Evolutionary conservation across 495 filamentous ascomycete genomes (phyloP).

Genomic region (Penicillium coffeae): DNA sequence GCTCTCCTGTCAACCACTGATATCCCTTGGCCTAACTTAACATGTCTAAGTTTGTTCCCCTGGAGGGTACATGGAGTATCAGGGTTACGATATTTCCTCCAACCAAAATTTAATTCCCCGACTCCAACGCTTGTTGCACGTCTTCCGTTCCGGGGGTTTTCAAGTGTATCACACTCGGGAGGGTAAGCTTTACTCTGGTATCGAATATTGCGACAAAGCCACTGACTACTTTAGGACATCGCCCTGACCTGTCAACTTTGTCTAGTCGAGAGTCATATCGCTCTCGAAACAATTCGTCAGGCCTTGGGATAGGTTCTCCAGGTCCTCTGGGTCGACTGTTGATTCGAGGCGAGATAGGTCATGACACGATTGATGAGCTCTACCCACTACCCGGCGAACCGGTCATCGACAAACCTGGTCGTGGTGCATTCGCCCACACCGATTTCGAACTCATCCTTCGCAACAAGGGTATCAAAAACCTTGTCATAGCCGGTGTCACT

Average conservation of each 20-base stretch:
- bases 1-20: slow-evolving; percentile 12
- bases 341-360: slow-evolving; percentile 60
- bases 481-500: slow-evolving; percentile 63
- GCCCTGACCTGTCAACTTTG: slow-evolving; percentile 56
- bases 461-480: slow-evolving; percentile 61
- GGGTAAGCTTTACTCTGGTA: slow-evolving; percentile 25
- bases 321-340: slow-evolving; percentile 62
- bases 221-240: slow-evolving; percentile 49
- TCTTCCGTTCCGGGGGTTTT: slow-evolving; percentile 55
- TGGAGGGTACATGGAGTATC: slow-evolving; percentile 56
- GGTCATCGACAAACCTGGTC: slow-evolving; percentile 66
- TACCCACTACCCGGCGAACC: slow-evolving; percentile 53
- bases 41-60: slow-evolving; percentile 48
- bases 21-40: background rate
- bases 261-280: slow-evolving; percentile 53
- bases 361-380: slow-evolving; percentile 59
- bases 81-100: slow-evolving; percentile 55
- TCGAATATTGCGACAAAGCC: background rate
- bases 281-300: slow-evolving; percentile 50
- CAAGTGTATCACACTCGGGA: slow-evolving; percentile 67
- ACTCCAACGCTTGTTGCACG: slow-evolving; percentile 49
- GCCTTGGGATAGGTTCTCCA: slow-evolving; percentile 55
- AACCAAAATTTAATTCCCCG: slow-evolving; percentile 54
- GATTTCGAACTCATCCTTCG: slow-evolving; percentile 58
- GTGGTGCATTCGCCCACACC: slow-evolving; percentile 63